These are phyloP conservation scores for Paramecium tetraurelia DNA, from an alignment of 73 alveolate species.

Conservation along the genomic window DNA sequence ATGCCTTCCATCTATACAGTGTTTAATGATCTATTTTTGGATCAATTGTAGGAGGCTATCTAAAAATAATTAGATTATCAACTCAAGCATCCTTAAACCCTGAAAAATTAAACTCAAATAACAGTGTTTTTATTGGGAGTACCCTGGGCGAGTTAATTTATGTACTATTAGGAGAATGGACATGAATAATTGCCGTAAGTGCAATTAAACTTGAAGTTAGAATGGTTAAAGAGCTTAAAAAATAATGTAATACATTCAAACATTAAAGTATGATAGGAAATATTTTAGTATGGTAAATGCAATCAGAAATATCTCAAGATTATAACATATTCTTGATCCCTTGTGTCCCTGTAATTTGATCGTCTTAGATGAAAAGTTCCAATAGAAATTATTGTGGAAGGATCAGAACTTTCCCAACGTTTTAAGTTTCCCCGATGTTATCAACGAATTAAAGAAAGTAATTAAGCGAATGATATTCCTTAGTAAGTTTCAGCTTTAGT, in stretches of 20 bases:
- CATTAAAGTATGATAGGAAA: not conserved
- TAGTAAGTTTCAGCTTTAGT: not conserved
- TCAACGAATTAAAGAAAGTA: not conserved
- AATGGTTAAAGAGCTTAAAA: not conserved
- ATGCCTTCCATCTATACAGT: not conserved
- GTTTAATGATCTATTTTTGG: not conserved
- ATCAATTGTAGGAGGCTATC: not conserved
- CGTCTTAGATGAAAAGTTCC: not conserved
- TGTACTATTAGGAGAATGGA: not conserved
- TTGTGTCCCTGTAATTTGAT: not conserved
- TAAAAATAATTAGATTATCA: not conserved
- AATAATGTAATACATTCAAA: not conserved
- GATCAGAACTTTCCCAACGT: not conserved
- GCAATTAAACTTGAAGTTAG: not conserved
- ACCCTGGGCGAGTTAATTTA: conserved; percentile 24
- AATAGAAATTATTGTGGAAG: not conserved
- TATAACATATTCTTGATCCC: not conserved
- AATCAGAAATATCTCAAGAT: not conserved
- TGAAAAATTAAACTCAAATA: not conserved
- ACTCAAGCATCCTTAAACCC: not conserved
- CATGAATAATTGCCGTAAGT: not conserved
- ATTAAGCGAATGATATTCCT: not conserved
- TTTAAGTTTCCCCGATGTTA: not conserved
- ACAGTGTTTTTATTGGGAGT: conserved; percentile 6
- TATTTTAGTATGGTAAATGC: not conserved